Conservation (phyloP, 2,329 filamentous ascomycete genomes). For the Thelonectria discophora region DNA sequence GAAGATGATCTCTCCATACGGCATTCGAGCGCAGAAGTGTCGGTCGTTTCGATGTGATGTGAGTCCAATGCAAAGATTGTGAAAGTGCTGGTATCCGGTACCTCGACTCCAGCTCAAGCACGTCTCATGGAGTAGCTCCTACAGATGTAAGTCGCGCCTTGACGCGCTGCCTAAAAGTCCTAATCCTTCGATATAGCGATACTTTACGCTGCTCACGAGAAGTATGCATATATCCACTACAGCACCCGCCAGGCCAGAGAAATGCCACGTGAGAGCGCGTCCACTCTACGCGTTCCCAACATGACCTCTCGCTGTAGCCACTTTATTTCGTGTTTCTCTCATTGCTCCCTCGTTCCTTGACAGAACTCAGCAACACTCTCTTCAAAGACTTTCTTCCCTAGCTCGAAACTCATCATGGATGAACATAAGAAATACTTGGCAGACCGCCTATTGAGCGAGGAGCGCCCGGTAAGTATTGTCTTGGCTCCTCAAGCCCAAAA, state of each 20-base stretch:
- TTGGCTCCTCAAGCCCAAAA: conserved; percentile 2
- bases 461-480: conserved; percentile 67
- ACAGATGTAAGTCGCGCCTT: conserved; percentile 28
- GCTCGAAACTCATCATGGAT: conserved; percentile 52
- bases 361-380: background rate
- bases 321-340: conserved; percentile 21
- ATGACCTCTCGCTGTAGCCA: conserved; percentile 17
- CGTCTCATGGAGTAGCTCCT: background rate
- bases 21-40: background rate
- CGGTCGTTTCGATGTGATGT: background rate
- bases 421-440: conserved; percentile 78
- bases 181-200: conserved; percentile 14
- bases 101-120: too few species aligned
- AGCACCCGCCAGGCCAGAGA: background rate
- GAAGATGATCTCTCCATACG: background rate
- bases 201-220: background rate
- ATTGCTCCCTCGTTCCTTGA: background rate
- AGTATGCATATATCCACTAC: conserved; percentile 7
- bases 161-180: conserved; percentile 35
- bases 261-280: conserved; percentile 50
- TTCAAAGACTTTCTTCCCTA: background rate
- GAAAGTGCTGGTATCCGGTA: background rate
- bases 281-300: conserved; percentile 30
- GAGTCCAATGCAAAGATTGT: background rate
- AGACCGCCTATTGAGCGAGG: conserved; percentile 78